Evolutionary conservation across 352 stramenopile genomes (phyloP), one percentile per base, ranked within the genome.

Genomic region (Plasmopara viticola): DNA sequence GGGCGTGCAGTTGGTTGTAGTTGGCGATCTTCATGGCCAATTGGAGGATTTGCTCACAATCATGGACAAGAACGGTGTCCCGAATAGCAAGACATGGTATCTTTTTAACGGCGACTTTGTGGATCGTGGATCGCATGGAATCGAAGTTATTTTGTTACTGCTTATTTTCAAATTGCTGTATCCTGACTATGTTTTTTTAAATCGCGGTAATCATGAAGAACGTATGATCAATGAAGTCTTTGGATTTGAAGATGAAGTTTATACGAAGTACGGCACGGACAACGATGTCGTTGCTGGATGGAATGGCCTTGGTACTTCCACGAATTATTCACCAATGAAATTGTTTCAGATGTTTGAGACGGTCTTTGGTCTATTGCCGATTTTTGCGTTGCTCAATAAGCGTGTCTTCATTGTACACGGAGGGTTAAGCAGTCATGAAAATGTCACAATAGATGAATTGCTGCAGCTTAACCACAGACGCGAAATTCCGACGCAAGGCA

Each of bases 51-150:
- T 98, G 25, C 80, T 95, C 9, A 94, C 89, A 2, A 97, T 98
- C 35, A 78, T 98, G 39, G 89, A 87, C 50, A 84, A 95, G 61
- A 97, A 95, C 51, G 90, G 90, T 12, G 63, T 93, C 15, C 94
- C 95, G 1, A 90, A 69, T 40, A 55, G 66, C 14, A 91, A 88
- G 43, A 97, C 87, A 41, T 88, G 80, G 74, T 97, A 97, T 62
- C 62, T 98, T 0, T 98, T 98, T 63, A 98, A 98, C 51, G 94
- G 94, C 4, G 94, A 98, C 58, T 98, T 97, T 60, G 95, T 98
- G 18, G 95, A 98, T 67, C 83, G 95, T 1, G 95, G 95, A 5
- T 83, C 72, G 1, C 79, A 97, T 30, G 90, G 91, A 18, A 76
- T 95, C n/a, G 93, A 98, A 61, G 84, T 97, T 4, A 87, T 97